A percentile compares a stretch with the other conserved stretches of the same genome.
Evolutionary conservation across 192 early-diverging fungal species (phyloP).

Genomic region (Rhizoclosmatium globosum): DNA sequence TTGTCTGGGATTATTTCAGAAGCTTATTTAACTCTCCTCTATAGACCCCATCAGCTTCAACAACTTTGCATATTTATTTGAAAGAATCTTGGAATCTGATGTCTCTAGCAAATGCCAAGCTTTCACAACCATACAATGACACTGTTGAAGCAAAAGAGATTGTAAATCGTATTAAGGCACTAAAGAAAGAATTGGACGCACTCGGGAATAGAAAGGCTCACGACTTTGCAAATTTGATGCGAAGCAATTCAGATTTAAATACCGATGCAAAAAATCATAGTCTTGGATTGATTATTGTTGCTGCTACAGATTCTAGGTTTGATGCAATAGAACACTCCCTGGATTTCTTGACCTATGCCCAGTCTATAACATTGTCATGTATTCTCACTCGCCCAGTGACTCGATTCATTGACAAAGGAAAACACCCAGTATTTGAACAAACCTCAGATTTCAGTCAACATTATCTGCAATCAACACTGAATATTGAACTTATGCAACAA

Average conservation of each 20-base stretch:
- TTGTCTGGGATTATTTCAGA: too few species aligned
- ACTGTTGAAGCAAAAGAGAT: neutral
- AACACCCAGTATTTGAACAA: too few species aligned
- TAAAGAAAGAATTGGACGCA: neutral
- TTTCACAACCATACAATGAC: neutral
- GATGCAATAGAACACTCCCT: neutral
- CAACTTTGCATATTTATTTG: neutral
- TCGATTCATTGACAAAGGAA: too few species aligned
- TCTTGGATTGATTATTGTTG: neutral
- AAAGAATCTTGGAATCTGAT: neutral
- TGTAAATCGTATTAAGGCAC: neutral
- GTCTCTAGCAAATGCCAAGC: neutral
- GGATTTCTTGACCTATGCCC: neutral
- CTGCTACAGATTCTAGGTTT: neutral
- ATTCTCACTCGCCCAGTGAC: neutral
- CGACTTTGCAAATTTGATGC: neutral
- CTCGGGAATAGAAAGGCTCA: neutral
- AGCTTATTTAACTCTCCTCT: too few species aligned
- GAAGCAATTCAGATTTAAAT: neutral
- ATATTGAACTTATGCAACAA: too few species aligned
- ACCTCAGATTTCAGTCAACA: too few species aligned
- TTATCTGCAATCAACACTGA: too few species aligned
- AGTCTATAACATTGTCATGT: neutral
- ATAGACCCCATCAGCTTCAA: too few species aligned
- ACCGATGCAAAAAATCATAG: neutral